Evolutionary conservation across 768 basidiomycete genomes (phyloP).

Genomic region (Suillus lakei): DNA sequence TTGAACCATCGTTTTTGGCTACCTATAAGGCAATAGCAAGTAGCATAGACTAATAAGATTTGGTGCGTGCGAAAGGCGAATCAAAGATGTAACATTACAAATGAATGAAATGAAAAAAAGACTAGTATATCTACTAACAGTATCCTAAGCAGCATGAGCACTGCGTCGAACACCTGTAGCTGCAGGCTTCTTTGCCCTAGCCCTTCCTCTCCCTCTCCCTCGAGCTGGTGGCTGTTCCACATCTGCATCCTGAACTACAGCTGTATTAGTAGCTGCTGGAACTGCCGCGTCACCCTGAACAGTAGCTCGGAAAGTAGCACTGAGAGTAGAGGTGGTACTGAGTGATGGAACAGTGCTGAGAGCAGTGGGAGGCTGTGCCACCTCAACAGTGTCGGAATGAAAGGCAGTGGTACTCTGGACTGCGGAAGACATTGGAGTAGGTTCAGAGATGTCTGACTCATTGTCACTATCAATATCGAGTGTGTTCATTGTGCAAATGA

Average conservation of each 20-base stretch:
- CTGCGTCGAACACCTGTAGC: background rate
- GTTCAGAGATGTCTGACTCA: too few relatives aligned
- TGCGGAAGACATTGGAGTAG: too few relatives aligned
- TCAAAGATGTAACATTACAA: background rate
- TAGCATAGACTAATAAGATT: background rate
- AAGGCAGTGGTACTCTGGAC: too few relatives aligned
- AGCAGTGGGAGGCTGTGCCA: too few relatives aligned
- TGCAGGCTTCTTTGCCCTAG: background rate
- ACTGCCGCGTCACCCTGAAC: background rate
- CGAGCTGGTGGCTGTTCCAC: background rate
- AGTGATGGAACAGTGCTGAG: too few relatives aligned
- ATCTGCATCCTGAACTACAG: background rate
- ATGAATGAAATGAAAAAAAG: background rate
- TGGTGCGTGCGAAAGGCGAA: background rate
- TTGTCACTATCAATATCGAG: too few relatives aligned
- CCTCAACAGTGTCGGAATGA: too few relatives aligned
- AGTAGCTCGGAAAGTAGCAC: too few relatives aligned
- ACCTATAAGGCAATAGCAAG: background rate
- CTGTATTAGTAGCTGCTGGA: conserved; percentile 1
- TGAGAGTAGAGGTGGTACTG: too few relatives aligned
- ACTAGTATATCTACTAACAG: background rate
- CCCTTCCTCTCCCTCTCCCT: background rate
- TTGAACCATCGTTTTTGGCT: background rate
- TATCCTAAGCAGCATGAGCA: background rate
- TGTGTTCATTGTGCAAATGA: too few relatives aligned